These are phyloP conservation scores for Talaromyces sp. DNA, from an alignment of 2,329 filamentous ascomycete genomes.

Conservation along the genomic window DNA sequence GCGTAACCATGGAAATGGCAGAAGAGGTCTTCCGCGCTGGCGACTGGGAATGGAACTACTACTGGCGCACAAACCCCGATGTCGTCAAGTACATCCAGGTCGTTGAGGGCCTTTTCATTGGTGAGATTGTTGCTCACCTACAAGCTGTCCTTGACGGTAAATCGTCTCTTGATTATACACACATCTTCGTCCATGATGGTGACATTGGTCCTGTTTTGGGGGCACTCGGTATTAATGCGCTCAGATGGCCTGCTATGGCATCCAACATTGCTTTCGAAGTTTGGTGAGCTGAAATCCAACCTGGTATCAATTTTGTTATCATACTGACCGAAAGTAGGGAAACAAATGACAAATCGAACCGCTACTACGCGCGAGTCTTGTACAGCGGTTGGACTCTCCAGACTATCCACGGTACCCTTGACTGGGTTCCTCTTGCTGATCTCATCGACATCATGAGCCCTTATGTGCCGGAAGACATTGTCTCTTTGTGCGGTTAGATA, in stretches of 20 bases:
- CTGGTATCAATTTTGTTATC: neutral
- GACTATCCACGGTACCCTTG: slow-evolving; percentile 23
- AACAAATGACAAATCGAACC: slow-evolving; percentile 19
- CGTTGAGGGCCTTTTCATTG: slow-evolving; percentile 38
- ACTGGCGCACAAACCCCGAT: slow-evolving; percentile 35
- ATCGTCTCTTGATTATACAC: slow-evolving; percentile 30
- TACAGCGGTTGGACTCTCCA: slow-evolving; percentile 25
- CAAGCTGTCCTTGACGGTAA: slow-evolving; percentile 27
- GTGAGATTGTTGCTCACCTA: slow-evolving; percentile 33
- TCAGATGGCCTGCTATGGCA: slow-evolving; percentile 42
- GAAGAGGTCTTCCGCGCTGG: slow-evolving; percentile 40
- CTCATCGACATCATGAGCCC: slow-evolving; percentile 20
- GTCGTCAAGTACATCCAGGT: slow-evolving; percentile 37
- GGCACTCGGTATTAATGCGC: slow-evolving; percentile 33
- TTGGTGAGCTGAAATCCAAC: slow-evolving; percentile 27
- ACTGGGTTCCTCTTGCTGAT: slow-evolving; percentile 22
- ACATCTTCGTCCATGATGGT: slow-evolving; percentile 39
- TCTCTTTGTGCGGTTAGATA: slow-evolving; percentile 22
- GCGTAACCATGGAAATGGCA: slow-evolving; percentile 33
- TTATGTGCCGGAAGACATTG: slow-evolving; percentile 25
- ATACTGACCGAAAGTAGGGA: slow-evolving; percentile 21
- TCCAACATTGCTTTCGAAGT: slow-evolving; percentile 40
- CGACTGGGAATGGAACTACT: slow-evolving; percentile 44
- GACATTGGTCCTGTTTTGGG: slow-evolving; percentile 38
- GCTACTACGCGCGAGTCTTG: slow-evolving; percentile 29